Evolutionary conservation across 164 flowering plant species (phyloP).

Genomic region (Cinnamomum chago): DNA sequence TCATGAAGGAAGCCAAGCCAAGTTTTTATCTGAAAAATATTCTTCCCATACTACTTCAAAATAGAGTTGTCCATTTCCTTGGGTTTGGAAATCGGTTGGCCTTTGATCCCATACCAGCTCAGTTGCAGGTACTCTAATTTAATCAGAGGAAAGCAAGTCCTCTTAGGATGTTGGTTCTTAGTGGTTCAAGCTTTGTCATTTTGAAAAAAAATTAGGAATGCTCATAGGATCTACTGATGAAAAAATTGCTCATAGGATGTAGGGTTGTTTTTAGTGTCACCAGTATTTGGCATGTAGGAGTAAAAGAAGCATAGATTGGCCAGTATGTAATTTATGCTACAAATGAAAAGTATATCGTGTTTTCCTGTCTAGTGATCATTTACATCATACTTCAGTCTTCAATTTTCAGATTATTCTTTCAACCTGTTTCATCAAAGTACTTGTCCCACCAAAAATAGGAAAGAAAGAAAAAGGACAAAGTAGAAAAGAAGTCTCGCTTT

Average conservation of each 20-base stretch:
- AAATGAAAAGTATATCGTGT: no score
- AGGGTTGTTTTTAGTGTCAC: no score
- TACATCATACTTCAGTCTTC: no score
- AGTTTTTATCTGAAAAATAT: conserved; percentile 69
- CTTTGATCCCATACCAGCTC: conserved; percentile 83
- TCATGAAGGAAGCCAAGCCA: conserved; percentile 83
- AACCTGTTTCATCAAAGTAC: no score
- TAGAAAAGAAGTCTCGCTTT: neutral
- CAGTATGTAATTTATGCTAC: no score
- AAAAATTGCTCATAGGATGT: no score
- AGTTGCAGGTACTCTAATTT: conserved; percentile 66
- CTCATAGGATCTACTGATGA: neutral
- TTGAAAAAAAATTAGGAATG: neutral
- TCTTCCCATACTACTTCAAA: conserved; percentile 70
- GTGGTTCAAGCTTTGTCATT: neutral
- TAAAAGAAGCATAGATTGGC: no score
- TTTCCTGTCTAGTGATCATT: no score
- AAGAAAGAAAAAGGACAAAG: no score
- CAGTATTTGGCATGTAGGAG: no score
- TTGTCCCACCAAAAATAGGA: no score
- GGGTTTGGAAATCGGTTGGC: conserved; percentile 97
- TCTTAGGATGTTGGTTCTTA: neutral
- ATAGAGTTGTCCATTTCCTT: conserved; percentile 81
- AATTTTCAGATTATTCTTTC: no score
- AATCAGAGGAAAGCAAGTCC: neutral